Evolutionary conservation across 2,329 filamentous ascomycete genomes (phyloP).

Genomic region (Furcasterigmium furcatum): DNA sequence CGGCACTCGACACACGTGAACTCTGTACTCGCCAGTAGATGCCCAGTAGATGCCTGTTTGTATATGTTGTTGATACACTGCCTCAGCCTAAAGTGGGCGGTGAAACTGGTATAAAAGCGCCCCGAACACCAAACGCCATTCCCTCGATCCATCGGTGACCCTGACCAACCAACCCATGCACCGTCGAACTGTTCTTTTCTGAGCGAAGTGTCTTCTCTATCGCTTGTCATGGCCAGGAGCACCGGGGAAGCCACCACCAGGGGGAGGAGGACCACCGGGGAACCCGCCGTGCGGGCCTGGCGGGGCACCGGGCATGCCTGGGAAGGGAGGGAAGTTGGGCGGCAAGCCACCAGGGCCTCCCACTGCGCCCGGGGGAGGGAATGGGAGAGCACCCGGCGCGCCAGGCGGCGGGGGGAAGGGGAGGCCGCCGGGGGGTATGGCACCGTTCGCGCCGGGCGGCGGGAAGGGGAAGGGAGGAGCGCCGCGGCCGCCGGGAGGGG

Average conservation of each 20-base stretch:
- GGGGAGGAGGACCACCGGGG: constrained; percentile 31
- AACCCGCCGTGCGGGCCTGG: constrained; percentile 21
- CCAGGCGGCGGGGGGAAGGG: constrained; percentile 38
- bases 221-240: constrained; percentile 35
- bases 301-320: constrained; percentile 30
- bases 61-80: no score
- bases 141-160: no score
- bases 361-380: constrained; percentile 17
- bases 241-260: constrained; percentile 19
- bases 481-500: constrained; percentile 53
- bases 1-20: no score
- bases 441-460: constrained; percentile 32
- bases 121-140: background rate
- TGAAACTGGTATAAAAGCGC: background rate
- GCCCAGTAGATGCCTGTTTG: no score
- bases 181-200: no score
- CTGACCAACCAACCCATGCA: no score
- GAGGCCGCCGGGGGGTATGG: constrained; percentile 36
- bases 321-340: constrained; percentile 46
- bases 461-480: constrained; percentile 42
- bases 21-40: no score
- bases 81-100: no score
- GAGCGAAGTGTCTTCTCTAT: constrained; percentile 15
- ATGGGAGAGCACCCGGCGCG: constrained; percentile 15
- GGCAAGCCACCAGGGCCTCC: constrained; percentile 26